Evolutionary conservation across 2,329 filamentous ascomycete genomes (phyloP).

Genomic region (Beauveria scarabaeidicola): DNA sequence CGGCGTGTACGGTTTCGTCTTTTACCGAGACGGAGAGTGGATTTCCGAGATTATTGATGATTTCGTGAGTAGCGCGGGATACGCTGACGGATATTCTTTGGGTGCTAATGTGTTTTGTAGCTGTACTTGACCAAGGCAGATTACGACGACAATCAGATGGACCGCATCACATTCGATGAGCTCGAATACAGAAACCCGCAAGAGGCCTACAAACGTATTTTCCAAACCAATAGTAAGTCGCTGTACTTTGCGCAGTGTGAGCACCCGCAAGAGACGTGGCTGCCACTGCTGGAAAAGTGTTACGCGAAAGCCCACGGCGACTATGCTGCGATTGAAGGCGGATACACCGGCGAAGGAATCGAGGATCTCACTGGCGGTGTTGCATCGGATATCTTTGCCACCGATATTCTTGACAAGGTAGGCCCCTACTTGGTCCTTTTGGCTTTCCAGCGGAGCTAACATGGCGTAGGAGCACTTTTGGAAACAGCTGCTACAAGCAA

Average conservation of each 20-base stretch:
- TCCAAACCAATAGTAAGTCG: conserved; percentile 66
- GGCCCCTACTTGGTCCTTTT: background rate
- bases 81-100: conserved; percentile 10
- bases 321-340: conserved; percentile 65
- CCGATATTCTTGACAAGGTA: conserved; percentile 65
- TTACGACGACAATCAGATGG: conserved; percentile 50
- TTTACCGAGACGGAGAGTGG: conserved; percentile 73
- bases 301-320: conserved; percentile 78
- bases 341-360: conserved; percentile 53
- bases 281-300: conserved; percentile 70
- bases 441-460: background rate
- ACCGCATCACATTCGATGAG: conserved; percentile 35
- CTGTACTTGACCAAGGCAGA: conserved; percentile 48
- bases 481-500: conserved; percentile 68
- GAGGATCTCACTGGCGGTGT: conserved; percentile 58
- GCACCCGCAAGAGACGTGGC: conserved; percentile 70
- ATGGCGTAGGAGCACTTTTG: conserved; percentile 48
- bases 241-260: conserved; percentile 70
- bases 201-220: conserved; percentile 56
- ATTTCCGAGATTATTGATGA: conserved; percentile 50
- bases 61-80: conserved; percentile 26
- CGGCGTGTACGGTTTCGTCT: conserved; percentile 80
- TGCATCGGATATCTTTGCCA: conserved; percentile 55
- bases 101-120: conserved; percentile 11
- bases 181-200: conserved; percentile 42